Base-by-base conservation (phyloP, 129 eudicot species). In the Mikania micrantha region DNA sequence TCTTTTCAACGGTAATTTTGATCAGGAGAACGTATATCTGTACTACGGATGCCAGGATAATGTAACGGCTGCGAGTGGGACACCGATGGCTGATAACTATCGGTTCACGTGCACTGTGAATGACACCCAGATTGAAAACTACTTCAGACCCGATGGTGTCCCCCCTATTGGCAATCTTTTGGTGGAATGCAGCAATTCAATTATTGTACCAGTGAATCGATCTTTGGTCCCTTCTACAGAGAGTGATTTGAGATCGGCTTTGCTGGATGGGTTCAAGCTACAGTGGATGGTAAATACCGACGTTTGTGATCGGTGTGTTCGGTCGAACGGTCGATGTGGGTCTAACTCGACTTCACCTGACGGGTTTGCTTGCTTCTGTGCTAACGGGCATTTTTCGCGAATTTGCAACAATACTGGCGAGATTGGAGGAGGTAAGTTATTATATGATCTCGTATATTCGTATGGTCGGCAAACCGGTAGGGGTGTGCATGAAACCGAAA, bases 261-360 rank as follows among this genome's bases (percentile, higher is more conserved):
- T 86, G 20, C 32, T 3, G 11, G 53, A 16, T 17, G 88, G 88
- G 13, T 86, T 86, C 21, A 71, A 36, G 67, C 74, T 86, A 48
- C 40, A 8, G 27, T 83, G 84, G 93, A 20, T 1, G 2, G 86
- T 84, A 0, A 35, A 77, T 16, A 49, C 72, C 15, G 9, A 29
- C 2, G 5, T 5, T 11, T 86, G 93, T 40, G 42, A 44, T 5
- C 38, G 15, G 15, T 86, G 88, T 32, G 20, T 7, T 7, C 21
- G 22, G 15, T 78, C 93, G 1, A 74, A 79, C 31, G 93, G 93
- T 41, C 58, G 66, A 44, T 83, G 93, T 32, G 88, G 88, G 70
- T 72, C 40, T 13, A 60, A 71, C 28, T 13, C 64, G 25, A 67
- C 17, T 20, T 11, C 64, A 11, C 44, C 38, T 6, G 45, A 47